phyloP scores from a whole-genome alignment of 2,329 filamentous ascomycete genomes.

The Gremmenia infestans region DNA sequence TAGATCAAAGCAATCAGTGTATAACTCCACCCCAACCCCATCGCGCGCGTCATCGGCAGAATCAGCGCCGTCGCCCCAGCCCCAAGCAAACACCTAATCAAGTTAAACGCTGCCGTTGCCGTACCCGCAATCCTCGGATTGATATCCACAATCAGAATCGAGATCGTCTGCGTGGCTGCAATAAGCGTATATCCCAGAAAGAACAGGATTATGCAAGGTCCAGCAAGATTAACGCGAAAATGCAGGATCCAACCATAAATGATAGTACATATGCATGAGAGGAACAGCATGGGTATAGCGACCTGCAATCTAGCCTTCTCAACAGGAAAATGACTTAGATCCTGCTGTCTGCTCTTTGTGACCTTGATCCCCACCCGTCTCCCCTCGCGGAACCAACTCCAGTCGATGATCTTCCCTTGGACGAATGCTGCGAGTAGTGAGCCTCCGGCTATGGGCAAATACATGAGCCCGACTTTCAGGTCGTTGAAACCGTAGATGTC shows the following conservation, averaged over 20 bases:
- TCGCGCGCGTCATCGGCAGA: slow-evolving; percentile 44
- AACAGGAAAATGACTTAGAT: slow-evolving; percentile 46
- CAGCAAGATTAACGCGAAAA: slow-evolving; percentile 39
- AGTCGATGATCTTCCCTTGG: slow-evolving; percentile 54
- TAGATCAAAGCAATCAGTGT: slow-evolving; percentile 43
- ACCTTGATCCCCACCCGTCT: slow-evolving; percentile 46
- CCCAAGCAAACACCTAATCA: slow-evolving; percentile 50
- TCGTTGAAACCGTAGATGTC: slow-evolving; percentile 52
- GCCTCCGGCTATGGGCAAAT: slow-evolving; percentile 44
- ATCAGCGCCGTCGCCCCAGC: slow-evolving; percentile 49
- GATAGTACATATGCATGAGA: slow-evolving; percentile 44
- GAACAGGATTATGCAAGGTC: slow-evolving; percentile 42
- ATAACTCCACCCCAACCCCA: slow-evolving; percentile 50
- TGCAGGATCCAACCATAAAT: slow-evolving; percentile 50
- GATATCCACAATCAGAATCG: slow-evolving; percentile 51
- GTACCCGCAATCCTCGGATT: slow-evolving; percentile 48
- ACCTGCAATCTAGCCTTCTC: slow-evolving; percentile 47
- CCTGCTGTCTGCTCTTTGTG: slow-evolving; percentile 46
- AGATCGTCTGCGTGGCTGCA: slow-evolving; percentile 47
- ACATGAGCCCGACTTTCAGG: slow-evolving; percentile 48
- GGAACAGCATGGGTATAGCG: slow-evolving; percentile 45
- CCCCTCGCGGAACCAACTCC: slow-evolving; percentile 62
- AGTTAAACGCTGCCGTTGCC: slow-evolving; percentile 52
- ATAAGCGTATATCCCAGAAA: slow-evolving; percentile 45
- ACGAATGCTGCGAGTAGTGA: slow-evolving; percentile 40